Evolutionary conservation across 768 basidiomycete genomes (phyloP).

Genomic region (Rhizopogon salebrosus): DNA sequence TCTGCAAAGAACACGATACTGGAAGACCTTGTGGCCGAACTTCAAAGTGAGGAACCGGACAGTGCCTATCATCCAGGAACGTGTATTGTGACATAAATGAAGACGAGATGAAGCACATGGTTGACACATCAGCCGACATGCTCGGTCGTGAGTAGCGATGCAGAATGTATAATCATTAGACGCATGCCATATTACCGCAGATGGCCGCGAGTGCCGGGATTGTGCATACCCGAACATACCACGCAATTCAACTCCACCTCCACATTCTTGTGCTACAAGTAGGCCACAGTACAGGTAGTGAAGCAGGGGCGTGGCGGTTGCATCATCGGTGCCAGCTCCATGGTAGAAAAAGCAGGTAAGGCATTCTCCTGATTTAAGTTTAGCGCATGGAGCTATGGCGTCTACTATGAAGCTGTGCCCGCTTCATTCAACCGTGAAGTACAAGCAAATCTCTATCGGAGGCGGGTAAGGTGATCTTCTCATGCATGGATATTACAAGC

Average conservation of each 20-base stretch:
- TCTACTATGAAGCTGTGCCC: background rate
- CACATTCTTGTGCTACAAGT: constrained; percentile 34
- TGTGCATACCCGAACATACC: constrained; percentile 11
- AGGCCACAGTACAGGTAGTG: constrained; percentile 34
- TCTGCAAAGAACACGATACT: constrained; percentile 24
- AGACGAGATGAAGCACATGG: constrained; percentile 35
- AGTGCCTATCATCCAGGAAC: constrained; percentile 7
- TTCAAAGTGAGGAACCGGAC: constrained; percentile 11
- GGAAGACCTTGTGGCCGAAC: constrained; percentile 20
- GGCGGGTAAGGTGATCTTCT: constrained; percentile 14
- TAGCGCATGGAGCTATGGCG: background rate
- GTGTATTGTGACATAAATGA: constrained; percentile 31
- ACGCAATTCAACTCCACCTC: constrained; percentile 29
- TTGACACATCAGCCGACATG: constrained; percentile 22
- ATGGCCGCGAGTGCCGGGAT: constrained; percentile 26
- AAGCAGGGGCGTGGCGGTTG: constrained; percentile 33
- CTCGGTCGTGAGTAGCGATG: constrained; percentile 37
- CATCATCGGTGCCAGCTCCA: constrained; percentile 32
- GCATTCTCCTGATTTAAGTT: background rate
- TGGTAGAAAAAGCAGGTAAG: constrained; percentile 25
- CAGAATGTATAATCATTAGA: background rate
- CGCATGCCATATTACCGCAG: background rate
- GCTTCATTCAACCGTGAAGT: constrained; percentile 1
- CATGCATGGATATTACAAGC: background rate
- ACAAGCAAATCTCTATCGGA: constrained; percentile 33